Conservation (phyloP, 176 grass and related monocot species). For the Ananas comosus region DNA sequence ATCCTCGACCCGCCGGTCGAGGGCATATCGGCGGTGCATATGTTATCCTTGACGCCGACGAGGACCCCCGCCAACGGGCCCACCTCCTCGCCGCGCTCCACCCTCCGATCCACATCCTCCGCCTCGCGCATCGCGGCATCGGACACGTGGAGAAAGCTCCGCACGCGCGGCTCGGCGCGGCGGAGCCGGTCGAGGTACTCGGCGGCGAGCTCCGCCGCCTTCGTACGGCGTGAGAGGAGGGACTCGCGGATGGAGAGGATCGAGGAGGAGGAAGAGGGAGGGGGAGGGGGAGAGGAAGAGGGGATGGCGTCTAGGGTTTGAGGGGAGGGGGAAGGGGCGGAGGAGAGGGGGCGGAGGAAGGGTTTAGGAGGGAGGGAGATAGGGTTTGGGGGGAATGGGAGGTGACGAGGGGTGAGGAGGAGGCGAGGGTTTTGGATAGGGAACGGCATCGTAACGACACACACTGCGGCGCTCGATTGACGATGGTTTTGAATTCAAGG, state of each 20-base stretch:
- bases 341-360: slow-evolving; percentile 9
- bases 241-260: slow-evolving; percentile 60
- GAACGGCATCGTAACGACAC: slow-evolving; percentile 33
- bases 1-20: slow-evolving; percentile 85
- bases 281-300: slow-evolving; percentile 27
- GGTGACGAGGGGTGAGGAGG: slow-evolving; percentile 36
- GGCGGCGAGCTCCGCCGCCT: slow-evolving; percentile 46
- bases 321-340: slow-evolving; percentile 31
- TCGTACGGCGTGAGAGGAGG: slow-evolving; percentile 58
- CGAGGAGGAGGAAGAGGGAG: background rate
- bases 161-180: slow-evolving; percentile 63
- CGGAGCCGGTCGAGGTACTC: slow-evolving; percentile 80
- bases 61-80: slow-evolving; percentile 66
- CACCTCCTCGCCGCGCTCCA: slow-evolving; percentile 42
- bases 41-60: slow-evolving; percentile 82
- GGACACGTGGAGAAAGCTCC: slow-evolving; percentile 82
- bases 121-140: slow-evolving; percentile 58
- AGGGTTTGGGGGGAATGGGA: background rate
- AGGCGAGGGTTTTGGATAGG: slow-evolving; percentile 57
- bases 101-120: slow-evolving; percentile 49
- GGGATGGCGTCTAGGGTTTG: slow-evolving; percentile 25
- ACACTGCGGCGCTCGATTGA: too few relatives aligned
- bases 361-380: slow-evolving; percentile 3
- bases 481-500: too few relatives aligned
- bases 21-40: slow-evolving; percentile 80